A percentile compares a stretch with the other conserved stretches of the same genome.
These are phyloP conservation scores for Coccomyxa subellipsoidea DNA, from an alignment of 163 green algal species.

Conservation along the genomic window DNA sequence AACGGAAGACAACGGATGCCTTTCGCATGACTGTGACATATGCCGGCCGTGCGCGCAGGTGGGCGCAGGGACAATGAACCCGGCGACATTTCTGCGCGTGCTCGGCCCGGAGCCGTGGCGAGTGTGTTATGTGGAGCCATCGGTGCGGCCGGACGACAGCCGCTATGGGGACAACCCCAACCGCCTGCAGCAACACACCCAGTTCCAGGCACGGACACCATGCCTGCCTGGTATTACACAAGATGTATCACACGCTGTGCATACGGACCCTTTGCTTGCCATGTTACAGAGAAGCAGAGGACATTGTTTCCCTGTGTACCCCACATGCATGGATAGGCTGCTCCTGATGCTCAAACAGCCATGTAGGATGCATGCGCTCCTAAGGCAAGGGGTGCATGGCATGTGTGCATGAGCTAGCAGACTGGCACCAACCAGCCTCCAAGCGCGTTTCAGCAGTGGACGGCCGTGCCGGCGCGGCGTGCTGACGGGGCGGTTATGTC, in stretches of 20 bases:
- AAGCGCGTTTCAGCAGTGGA: no score
- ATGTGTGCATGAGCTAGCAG: no score
- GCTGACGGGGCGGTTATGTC: background rate
- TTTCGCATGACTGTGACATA: slow-evolving; percentile 11
- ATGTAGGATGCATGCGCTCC: background rate
- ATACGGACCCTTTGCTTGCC: no score
- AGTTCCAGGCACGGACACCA: slow-evolving; percentile 92
- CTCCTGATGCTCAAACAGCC: no score
- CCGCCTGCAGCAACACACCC: slow-evolving; percentile 95
- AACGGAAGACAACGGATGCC: no score
- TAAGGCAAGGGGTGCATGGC: no score
- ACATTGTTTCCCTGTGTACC: background rate
- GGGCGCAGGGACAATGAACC: slow-evolving; percentile 92
- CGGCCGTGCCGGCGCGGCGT: no score
- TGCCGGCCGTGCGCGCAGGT: slow-evolving; percentile 47
- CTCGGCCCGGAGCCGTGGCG: slow-evolving; percentile 96
- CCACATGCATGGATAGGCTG: no score
- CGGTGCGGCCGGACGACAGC: slow-evolving; percentile 93
- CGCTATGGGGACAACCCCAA: slow-evolving; percentile 99
- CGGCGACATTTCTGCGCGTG: slow-evolving; percentile 88
- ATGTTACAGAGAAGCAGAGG: background rate
- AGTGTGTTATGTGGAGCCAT: slow-evolving; percentile 92
- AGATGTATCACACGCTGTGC: no score
- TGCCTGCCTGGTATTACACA: no score
- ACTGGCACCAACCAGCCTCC: no score